phyloP scores from a whole-genome alignment of 2,329 filamentous ascomycete genomes.

The Colletotrichum limetticola region DNA sequence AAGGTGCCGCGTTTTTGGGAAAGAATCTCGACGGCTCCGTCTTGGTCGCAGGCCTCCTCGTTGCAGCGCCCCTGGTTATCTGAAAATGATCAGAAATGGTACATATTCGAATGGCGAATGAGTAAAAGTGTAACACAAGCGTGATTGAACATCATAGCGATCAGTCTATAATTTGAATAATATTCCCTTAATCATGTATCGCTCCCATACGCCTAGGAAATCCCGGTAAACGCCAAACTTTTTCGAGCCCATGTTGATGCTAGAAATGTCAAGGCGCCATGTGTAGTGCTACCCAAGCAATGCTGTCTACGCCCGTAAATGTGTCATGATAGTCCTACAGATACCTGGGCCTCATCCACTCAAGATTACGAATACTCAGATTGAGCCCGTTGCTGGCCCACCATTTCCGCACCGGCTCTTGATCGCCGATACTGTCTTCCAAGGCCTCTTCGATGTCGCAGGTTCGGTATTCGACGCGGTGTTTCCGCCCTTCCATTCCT shows the following conservation, averaged over 20 bases:
- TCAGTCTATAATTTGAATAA: background rate
- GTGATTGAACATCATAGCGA: background rate
- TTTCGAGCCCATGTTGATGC: background rate
- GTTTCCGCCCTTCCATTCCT: constrained; percentile 63
- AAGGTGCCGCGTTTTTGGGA: background rate
- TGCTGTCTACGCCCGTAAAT: constrained; percentile 7
- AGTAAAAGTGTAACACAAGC: background rate
- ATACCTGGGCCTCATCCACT: constrained; percentile 88
- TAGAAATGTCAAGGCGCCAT: constrained; percentile 5
- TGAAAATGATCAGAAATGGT: background rate
- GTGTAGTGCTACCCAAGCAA: background rate
- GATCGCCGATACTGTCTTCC: constrained; percentile 83
- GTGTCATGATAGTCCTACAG: constrained; percentile 55
- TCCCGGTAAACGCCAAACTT: background rate
- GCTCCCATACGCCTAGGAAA: background rate
- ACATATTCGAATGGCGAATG: background rate
- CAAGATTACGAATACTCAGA: constrained; percentile 82
- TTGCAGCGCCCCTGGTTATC: background rate
- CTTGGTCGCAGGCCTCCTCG: constrained; percentile 14
- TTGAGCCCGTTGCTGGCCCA: constrained; percentile 89
- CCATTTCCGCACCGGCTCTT: constrained; percentile 82
- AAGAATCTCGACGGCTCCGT: background rate
- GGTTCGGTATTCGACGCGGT: constrained; percentile 90
- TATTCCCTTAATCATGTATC: background rate
- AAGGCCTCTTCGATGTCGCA: constrained; percentile 96